Base-by-base conservation (phyloP, 345 rosid species). In the Iberis pinnata region DNA sequence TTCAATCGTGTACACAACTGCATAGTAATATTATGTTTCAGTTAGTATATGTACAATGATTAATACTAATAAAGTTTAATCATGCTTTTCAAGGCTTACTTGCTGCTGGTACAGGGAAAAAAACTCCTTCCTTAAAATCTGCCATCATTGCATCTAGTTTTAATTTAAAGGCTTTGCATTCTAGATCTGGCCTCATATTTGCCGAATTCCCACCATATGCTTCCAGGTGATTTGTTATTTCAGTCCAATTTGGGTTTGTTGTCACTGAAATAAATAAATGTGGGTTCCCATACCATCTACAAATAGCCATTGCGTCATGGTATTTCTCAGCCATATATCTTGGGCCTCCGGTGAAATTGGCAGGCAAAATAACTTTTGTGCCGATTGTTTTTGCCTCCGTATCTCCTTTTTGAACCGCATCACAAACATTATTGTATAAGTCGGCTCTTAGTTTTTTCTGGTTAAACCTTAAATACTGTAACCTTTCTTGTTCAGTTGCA, bases 271-370 rank as follows among this genome's bases (percentile, higher is more conserved):
- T 44, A 7, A 58, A 46, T 1, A 58, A 7, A 12, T 46, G 1
- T 8, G 54, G 63, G 11, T 58, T 35, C 0, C 18, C 32, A 0
- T 12, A 8, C 53, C 43, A 58, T 7, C 45, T 13, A 2, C 43
- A 58, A 1, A 58, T 58, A 1, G 37, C 36, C 32, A 58, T 58
- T 15, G 43, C 63, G 35, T 45, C 42, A 6, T 58, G 53, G 19
- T 58, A 58, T 3, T 24, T 45, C 2, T 58, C 41, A 0, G 15
- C 20, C 54, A 46, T 46, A 4, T 58, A 58, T 12, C 36, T 8
- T 4, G 53, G 63, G 0, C 43, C 12, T 0, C 20, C 43, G 0
- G 12, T 58, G 6, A 20, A 45, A 2, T 24, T 12, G 1, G 63
- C 9, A 2, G 53, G 54, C 0, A 58, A 5, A 0, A 46, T 32